A percentile compares a stretch with the other conserved stretches of the same genome.
Conservation (phyloP, 805 yeast genomes). For the Wickerhamia fluorescens region DNA sequence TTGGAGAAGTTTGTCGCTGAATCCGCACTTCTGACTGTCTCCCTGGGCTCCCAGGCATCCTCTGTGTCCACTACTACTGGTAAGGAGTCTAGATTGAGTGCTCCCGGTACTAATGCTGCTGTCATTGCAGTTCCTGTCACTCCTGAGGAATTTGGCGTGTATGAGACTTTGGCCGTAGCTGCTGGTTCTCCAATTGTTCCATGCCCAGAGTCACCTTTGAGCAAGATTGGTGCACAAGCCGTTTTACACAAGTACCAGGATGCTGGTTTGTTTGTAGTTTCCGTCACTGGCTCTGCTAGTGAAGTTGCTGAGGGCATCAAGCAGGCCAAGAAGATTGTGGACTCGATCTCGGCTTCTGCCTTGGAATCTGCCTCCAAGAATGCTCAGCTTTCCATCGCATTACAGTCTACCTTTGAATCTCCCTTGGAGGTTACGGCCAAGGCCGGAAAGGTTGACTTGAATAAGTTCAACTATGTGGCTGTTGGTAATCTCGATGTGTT, state of each 20-base stretch:
- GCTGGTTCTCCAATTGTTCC: constrained; percentile 54
- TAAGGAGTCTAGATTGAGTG: constrained; percentile 61
- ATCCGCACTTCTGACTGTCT: constrained; percentile 56
- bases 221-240: constrained; percentile 43
- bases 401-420: constrained; percentile 30
- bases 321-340: constrained; percentile 42
- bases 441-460: constrained; percentile 37
- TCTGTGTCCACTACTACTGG: constrained; percentile 48
- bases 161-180: constrained; percentile 64
- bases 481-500: constrained; percentile 81
- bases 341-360: constrained; percentile 34
- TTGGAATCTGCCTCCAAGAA: constrained; percentile 48
- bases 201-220: constrained; percentile 45
- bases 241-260: constrained; percentile 61
- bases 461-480: constrained; percentile 76
- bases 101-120: constrained; percentile 60
- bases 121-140: constrained; percentile 76
- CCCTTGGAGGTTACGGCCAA: constrained; percentile 25
- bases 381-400: constrained; percentile 36
- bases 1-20: constrained; percentile 60
- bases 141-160: constrained; percentile 55
- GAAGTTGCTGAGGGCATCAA: constrained; percentile 56
- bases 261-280: constrained; percentile 73
- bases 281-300: constrained; percentile 50
- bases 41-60: constrained; percentile 46